Percentiles rank a stretch among this genome's conserved stretches.
Conservation (phyloP, 2,329 filamentous ascomycete species). For the Beauveria pseudobassiana region DNA sequence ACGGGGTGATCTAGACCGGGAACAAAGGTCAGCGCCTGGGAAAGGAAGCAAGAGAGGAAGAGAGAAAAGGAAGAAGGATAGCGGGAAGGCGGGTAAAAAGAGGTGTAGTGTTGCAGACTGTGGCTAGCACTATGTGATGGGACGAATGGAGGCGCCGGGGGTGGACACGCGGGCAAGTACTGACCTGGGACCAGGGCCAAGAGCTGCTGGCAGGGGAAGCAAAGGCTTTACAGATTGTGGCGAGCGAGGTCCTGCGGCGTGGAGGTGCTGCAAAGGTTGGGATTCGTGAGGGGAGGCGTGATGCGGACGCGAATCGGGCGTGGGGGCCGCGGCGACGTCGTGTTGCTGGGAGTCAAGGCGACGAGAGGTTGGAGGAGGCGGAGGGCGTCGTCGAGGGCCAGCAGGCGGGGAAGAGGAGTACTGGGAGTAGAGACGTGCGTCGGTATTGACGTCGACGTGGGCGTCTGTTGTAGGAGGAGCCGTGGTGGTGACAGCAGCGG, state of each 20-base stretch:
- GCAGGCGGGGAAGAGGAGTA: neutral
- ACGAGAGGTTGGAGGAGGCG: neutral
- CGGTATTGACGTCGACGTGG: neutral
- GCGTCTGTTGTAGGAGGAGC: neutral
- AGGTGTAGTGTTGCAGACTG: neutral
- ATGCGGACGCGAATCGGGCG: neutral
- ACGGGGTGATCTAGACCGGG: conserved; percentile 37
- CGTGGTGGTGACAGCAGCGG: neutral
- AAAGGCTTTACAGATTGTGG: neutral
- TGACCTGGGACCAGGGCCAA: conserved; percentile 6
- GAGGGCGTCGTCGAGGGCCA: conserved; percentile 3
- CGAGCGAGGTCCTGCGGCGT: neutral
- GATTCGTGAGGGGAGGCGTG: neutral
- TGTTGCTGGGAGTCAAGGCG: neutral
- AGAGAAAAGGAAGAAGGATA: neutral
- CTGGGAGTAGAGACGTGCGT: neutral
- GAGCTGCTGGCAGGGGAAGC: neutral
- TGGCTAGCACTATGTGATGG: neutral
- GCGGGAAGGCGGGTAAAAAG: neutral
- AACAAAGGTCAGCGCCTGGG: conserved; percentile 9
- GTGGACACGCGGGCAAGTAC: neutral
- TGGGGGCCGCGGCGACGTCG: neutral
- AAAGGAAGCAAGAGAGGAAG: neutral
- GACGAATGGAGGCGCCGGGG: neutral
- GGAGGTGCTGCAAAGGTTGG: neutral